Evolutionary conservation across 805 yeast species (phyloP).

Genomic region (Monosporozyma servazzii): DNA sequence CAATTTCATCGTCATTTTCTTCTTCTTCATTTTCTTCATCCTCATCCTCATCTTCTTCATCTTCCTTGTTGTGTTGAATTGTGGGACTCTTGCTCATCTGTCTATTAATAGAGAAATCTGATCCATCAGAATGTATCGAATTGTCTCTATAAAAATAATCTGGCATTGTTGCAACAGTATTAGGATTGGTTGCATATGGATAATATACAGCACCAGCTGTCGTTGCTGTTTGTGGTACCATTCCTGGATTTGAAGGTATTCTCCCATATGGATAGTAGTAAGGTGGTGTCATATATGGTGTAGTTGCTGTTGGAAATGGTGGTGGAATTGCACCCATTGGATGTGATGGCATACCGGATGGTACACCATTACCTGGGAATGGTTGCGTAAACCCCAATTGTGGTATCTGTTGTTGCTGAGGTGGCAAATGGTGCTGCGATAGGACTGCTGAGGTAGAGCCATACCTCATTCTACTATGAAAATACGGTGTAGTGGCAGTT

Average conservation of each 20-base stretch:
- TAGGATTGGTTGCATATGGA: neutral
- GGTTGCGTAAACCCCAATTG: neutral
- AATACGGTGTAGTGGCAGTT: slow-evolving; percentile 1
- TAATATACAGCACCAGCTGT: neutral
- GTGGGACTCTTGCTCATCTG: neutral
- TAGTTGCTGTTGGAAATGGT: neutral
- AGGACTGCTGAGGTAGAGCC: neutral
- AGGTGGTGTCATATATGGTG: neutral
- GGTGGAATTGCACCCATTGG: neutral
- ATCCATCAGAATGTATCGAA: neutral
- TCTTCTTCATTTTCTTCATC: slow-evolving; percentile 3
- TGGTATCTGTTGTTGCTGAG: neutral
- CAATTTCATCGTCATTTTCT: slow-evolving; percentile 13
- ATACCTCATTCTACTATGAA: neutral
- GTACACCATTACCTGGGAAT: neutral
- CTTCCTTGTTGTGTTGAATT: neutral
- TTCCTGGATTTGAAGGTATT: neutral
- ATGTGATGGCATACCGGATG: neutral
- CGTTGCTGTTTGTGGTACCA: neutral
- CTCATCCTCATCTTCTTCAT: neutral
- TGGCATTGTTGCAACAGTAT: neutral
- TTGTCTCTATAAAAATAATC: neutral
- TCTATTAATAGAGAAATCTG: neutral
- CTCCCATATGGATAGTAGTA: neutral
- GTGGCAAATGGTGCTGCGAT: neutral